Base-by-base conservation (phyloP, 1,139 yeast species). In the Hansenula lynferdii region DNA sequence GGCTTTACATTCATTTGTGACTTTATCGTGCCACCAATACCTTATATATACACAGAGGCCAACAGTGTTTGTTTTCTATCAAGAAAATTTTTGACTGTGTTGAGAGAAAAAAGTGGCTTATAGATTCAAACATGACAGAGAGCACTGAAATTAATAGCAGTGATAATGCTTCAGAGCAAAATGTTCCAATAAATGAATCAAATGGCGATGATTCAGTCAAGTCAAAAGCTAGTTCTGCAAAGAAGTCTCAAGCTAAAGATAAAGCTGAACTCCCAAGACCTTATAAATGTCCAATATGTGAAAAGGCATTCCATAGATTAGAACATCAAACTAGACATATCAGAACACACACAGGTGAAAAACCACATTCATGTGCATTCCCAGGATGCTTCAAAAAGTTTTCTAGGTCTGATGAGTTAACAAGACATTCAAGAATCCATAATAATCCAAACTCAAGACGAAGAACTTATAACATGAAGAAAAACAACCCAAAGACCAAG, bases 311-410 rank as follows among this genome's bases (percentile, higher is more conserved):
- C 59, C 95, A 87, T 57, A 71, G 97, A 36, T 66, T 89, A 36
- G 97, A 90, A 60, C 97, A 90, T 61, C 96, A 87, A 58, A 89
- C 96, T 15, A 76, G 97, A 53, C 97, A 90, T 58, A 85, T 90
- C 38, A 69, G 97, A 45, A 90, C 97, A 7, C 97, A 90, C 58
- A 90, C 97, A 0, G 97, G 97, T 26, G 97, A 89, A 57, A 85
- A 87, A 58, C 96, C 97, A 18, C 96, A 89, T 56, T 79, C 78
- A 34, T 90, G 97, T 61, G 74, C 83, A 8, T 87, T 76, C 53
- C 95, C 95, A 0, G 95, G 95, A 2, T 90, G 97, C 61, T 67
- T 75, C 42, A 90, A 90, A 62, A 75, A 85, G 43, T 90, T 90
- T 56, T 80, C 92, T 38, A 70, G 97, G 42, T 78, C 89, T 35